Evolutionary conservation across 805 yeast species (phyloP), one percentile per base, ranked within the genome.

Genomic region (Yamadazyma sp.): DNA sequence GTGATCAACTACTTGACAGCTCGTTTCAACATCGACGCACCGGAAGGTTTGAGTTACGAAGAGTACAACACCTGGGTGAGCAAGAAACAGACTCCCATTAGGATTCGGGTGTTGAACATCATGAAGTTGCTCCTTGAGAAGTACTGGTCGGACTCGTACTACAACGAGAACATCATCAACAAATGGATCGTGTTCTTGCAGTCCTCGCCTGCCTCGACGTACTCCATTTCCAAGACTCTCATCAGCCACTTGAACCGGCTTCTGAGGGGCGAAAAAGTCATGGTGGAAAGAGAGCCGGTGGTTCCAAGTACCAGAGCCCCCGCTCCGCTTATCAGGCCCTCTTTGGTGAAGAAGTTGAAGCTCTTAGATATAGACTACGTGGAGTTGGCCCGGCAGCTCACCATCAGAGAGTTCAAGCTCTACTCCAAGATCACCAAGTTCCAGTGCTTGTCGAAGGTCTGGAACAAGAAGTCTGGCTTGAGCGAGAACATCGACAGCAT

Each of bases 31-130:
- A 61, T 78, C 11, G 77, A 77, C 45, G 93, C 96, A 15, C 96
- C 96, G 0, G 96, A 86, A 52, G 95, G 95, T 0, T 62, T 91
- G 42, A 78, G 85, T 42, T 85, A 79, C 53, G 95, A 84, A 44
- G 95, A 87, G 52, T 86, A 84, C 56, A 77, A 78, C 30, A 60
- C 71, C 7, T 88, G 96, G 96, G 70, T 80, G 7, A 77, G 78
- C 28, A 76, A 75, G 52, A 86, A 86, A 52, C 78, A 82, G 42
- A 69, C 67, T 40, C 87, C 86, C 1, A 80, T 84, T 21, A 76
- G 88, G 38, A 50, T 73, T 16, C 70, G 86, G 40, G 84, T 84
- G 7, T 68, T 84, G 41, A 77, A 78, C 42, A 70, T 83, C 17
- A 74, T 89, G 77, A 78, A 76, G 48, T 62, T 77, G 11, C 70